A percentile compares a stretch with the other conserved stretches of the same genome.
Conservation (phyloP, 441 rosid genomes). For the Erysimum pusillum region DNA sequence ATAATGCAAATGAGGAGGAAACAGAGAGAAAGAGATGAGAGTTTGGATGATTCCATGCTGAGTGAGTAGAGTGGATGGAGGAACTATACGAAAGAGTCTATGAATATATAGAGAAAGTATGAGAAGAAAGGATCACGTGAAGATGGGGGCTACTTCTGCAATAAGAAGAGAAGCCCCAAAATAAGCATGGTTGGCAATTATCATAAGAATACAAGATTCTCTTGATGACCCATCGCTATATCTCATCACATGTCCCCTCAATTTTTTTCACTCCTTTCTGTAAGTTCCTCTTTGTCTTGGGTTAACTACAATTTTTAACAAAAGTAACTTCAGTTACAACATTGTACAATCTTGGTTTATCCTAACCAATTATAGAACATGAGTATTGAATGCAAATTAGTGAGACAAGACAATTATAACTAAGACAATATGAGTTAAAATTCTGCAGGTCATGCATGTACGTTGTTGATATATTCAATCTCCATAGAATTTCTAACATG, state of each 20-base stretch:
- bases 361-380: background rate
- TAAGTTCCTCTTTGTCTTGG: background rate
- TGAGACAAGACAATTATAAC: background rate
- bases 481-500: background rate
- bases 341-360: slow-evolving; percentile 1
- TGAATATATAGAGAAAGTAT: slow-evolving; percentile 39
- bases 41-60: slow-evolving; percentile 43
- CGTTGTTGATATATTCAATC: background rate
- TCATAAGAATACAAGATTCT: slow-evolving; percentile 47
- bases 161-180: slow-evolving; percentile 45
- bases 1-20: slow-evolving; percentile 33
- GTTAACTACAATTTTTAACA: background rate
- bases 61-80: slow-evolving; percentile 31
- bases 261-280: slow-evolving; percentile 8
- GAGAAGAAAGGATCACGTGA: slow-evolving; percentile 42
- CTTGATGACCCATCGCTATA: slow-evolving; percentile 47
- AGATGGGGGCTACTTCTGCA: slow-evolving; percentile 48
- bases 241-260: slow-evolving; percentile 41
- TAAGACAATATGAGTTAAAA: background rate
- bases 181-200: slow-evolving; percentile 48
- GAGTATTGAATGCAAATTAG: background rate
- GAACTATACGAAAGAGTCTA: slow-evolving; percentile 17
- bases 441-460: background rate
- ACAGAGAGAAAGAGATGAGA: slow-evolving; percentile 27
- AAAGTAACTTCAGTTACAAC: slow-evolving; percentile 16